These are phyloP conservation scores for Tylopilus subfusipes DNA, from an alignment of 768 basidiomycete genomes.

Conservation along the genomic window DNA sequence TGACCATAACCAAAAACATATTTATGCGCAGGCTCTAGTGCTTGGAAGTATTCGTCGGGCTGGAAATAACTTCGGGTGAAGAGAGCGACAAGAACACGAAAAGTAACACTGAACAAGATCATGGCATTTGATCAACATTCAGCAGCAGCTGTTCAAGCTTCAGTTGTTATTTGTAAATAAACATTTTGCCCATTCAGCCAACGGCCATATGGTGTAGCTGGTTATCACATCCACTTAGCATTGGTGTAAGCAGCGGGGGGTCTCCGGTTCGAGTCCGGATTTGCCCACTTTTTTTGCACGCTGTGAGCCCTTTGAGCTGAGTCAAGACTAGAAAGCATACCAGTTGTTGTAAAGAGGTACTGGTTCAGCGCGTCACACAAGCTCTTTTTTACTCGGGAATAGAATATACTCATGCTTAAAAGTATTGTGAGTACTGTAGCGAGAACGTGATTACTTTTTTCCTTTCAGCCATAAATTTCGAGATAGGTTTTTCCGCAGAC, in stretches of 20 bases:
- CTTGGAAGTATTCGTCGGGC: conserved; percentile 96
- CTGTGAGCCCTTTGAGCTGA: too few relatives aligned
- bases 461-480: conserved; percentile 36
- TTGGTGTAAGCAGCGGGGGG: conserved; percentile 30
- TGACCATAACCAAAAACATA: conserved; percentile 89
- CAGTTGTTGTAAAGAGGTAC: not conserved
- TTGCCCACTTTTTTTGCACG: conserved; percentile 31
- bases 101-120: conserved; percentile 37
- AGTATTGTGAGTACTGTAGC: not conserved
- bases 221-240: conserved; percentile 39
- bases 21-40: conserved; percentile 87
- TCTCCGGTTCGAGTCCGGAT: conserved; percentile 40
- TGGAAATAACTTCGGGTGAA: conserved; percentile 86
- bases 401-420: not conserved
- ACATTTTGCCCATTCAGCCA: conserved; percentile 2
- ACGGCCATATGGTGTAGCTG: conserved; percentile 35
- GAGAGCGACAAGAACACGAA: conserved; percentile 63
- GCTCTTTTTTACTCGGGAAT: not conserved
- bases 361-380: not conserved
- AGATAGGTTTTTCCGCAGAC: conserved; percentile 17
- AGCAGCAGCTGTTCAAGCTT: too few relatives aligned
- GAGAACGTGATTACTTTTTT: conserved; percentile 6
- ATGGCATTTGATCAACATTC: not conserved
- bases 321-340: too few relatives aligned
- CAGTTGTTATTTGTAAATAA: not conserved